Evolutionary conservation across 2,329 filamentous ascomycete genomes (phyloP), one percentile per base, ranked within the genome.

Genomic region (Dactylellina drechsleri): DNA sequence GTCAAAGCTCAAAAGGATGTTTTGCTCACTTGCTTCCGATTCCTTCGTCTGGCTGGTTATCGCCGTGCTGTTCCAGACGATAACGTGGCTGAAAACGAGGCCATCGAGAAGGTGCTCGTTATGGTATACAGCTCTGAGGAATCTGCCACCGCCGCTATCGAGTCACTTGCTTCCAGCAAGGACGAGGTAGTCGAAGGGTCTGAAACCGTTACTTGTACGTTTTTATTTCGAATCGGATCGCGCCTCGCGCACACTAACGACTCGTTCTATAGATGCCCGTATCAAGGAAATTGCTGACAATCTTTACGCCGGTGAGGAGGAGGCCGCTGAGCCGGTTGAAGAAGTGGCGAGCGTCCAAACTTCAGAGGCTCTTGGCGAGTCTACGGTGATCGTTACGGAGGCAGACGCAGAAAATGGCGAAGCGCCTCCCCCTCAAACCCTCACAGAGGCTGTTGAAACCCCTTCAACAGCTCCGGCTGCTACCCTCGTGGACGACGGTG

Each of bases 41-140:
- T 95, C 84, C 84, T 95, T 77, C 88, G 91, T 78, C 86, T 93
- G 43, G 92, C 92, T 73, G 92, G 92, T 70, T 89, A 91, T 79
- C 88, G 92, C 78, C 87, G 91, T 79, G 86, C 88, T 18, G 89
- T 86, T 49, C 85, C 91, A 77, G 86, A 84, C 65, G 86, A 91
- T 78, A 85, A 87, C 56, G 83, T 84, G 47, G 91, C 93, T 68
- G 91, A 94, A 83, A 92, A 89, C 82, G 88, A 89, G 82, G 92
- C 91, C 41, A 89, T 95, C 73, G 92, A 96, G 83, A 91, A 91
- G 61, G 89, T 92, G 40, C 85, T 96, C 70, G 85, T 93, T 54
- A 86, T 90, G 74, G 90, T 95, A 36, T 95, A 96, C 82, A 88
- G 88, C 53, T 92, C 92, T 54, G 91, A 94, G 79, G 87, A 91